These are phyloP conservation scores for Phytopythium aichiense DNA, from an alignment of 352 stramenopile genomes.

Conservation along the genomic window DNA sequence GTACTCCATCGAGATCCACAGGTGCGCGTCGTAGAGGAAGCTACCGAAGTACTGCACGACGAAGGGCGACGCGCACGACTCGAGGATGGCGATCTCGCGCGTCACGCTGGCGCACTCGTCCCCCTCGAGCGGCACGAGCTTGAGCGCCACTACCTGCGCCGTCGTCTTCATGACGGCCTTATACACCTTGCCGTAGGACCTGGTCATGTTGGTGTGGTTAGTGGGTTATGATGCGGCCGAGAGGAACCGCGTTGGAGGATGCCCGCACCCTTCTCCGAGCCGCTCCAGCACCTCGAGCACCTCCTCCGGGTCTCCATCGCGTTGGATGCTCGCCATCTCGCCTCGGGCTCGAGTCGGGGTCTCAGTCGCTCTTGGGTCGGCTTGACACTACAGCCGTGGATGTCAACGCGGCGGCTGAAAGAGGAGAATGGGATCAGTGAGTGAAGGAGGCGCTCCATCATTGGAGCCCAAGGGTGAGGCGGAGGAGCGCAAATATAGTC, in stretches of 20 bases:
- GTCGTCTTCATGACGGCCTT: conserved; percentile 61
- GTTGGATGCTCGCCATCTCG: conserved; percentile 60
- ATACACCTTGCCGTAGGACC: conserved; percentile 83
- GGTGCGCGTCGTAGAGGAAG: conserved; percentile 66
- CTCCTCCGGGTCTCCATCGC: conserved; percentile 58
- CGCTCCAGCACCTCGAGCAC: conserved; percentile 74
- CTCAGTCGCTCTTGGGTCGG: background rate
- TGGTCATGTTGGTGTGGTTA: conserved; percentile 4
- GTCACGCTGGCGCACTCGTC: conserved; percentile 65
- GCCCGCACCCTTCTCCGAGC: conserved; percentile 63
- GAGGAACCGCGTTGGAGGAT: background rate
- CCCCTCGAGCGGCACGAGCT: conserved; percentile 81
- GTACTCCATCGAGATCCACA: conserved; percentile 90
- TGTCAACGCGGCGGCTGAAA: background rate
- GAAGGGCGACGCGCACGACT: conserved; percentile 73
- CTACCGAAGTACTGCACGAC: conserved; percentile 86
- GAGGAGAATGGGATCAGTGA: background rate
- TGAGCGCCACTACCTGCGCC: conserved; percentile 71
- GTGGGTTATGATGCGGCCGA: background rate
- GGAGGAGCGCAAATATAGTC: background rate
- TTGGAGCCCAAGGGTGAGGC: background rate
- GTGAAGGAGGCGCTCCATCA: background rate
- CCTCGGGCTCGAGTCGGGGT: background rate
- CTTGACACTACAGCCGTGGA: background rate
- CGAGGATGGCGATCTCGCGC: conserved; percentile 84